phyloP scores from a whole-genome alignment of 2,329 filamentous ascomycete species.

The Sarocladium oryzae region DNA sequence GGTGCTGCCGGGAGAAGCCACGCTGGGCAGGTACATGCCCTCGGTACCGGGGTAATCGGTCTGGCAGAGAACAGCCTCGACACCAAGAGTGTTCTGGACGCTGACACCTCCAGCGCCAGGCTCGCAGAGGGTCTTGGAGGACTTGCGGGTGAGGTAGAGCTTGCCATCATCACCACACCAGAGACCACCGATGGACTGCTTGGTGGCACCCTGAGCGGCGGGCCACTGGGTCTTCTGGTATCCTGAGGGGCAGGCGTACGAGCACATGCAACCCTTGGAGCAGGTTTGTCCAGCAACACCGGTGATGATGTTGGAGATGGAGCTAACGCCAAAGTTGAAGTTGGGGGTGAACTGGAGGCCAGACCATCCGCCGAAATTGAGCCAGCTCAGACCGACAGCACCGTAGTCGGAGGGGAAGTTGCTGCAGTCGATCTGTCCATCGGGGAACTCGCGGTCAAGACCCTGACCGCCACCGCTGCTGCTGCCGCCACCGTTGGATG shows the following conservation, averaged over 20 bases:
- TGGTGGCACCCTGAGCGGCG: conserved; percentile 63
- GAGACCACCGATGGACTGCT: conserved; percentile 83
- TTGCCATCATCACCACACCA: conserved; percentile 68
- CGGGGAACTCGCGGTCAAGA: conserved; percentile 64
- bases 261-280: conserved; percentile 65
- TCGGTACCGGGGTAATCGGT: conserved; percentile 96
- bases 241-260: conserved; percentile 85
- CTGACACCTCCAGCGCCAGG: conserved; percentile 62
- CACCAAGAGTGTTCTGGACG: conserved; percentile 66
- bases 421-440: conserved; percentile 63
- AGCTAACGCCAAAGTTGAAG: conserved; percentile 39
- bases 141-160: conserved; percentile 66
- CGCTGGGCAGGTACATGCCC: conserved; percentile 73
- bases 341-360: conserved; percentile 64
- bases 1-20: conserved; percentile 51
- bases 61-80: conserved; percentile 72
- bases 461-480: conserved; percentile 37
- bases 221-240: conserved; percentile 95
- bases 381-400: conserved; percentile 62
- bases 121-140: conserved; percentile 67
- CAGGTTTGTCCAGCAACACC: conserved; percentile 57
- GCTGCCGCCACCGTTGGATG: conserved; percentile 14
- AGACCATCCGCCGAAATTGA: conserved; percentile 67
- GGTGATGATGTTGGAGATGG: conserved; percentile 61
- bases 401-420: conserved; percentile 78